Base-by-base conservation (phyloP, 2,329 filamentous ascomycete species). In the Penicillium sp. region DNA sequence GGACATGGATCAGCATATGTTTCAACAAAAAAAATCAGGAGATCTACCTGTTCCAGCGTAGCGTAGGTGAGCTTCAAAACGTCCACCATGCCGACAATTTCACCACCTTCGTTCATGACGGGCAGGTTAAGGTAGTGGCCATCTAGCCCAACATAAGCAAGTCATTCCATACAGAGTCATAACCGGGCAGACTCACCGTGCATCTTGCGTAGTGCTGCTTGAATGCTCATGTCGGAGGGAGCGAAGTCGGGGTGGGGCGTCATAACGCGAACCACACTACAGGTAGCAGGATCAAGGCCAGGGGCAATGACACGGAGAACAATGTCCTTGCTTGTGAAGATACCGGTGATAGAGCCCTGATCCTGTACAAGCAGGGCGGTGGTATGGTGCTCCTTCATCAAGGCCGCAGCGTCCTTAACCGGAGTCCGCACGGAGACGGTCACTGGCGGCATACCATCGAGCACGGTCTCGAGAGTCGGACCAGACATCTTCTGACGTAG, bases 371-470 rank as follows among this genome's bases (percentile, higher is more conserved):
- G 74, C 28, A 98, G 84, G 31, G 93, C 93, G 11, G 93, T 98
- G 13, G 93, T 98, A 69, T 94, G 93, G 71, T 98, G 91, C 68
- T 98, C 93, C 74, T 94, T 97, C 93, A 98, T 98, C 66, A 95
- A 71, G 53, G 86, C 80, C 11, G 93, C 93, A 40, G 93, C 93
- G 61, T 98, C 93, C 73, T 88, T 94, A 54, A 98, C 93, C 5
- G 91, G 94, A 4, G 93, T 98, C 49, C 93, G 79, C 18, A 98
- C 93, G 46, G 87, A 96, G 47, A 98, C 93, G 1, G 93, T 97
- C 2, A 87, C 91, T 4, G 93, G 93, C 7, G 93, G 90, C 54
- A 89, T 77, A 45, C 93, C 93, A 58, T 89, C 94, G 49, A 98
- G 73, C 18, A 98, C 93, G 5, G 88, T 88, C 70, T 98, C 93